These are phyloP conservation scores for Aspergillus novofumigatus DNA, from an alignment of 2,329 filamentous ascomycete species.

Conservation along the genomic window DNA sequence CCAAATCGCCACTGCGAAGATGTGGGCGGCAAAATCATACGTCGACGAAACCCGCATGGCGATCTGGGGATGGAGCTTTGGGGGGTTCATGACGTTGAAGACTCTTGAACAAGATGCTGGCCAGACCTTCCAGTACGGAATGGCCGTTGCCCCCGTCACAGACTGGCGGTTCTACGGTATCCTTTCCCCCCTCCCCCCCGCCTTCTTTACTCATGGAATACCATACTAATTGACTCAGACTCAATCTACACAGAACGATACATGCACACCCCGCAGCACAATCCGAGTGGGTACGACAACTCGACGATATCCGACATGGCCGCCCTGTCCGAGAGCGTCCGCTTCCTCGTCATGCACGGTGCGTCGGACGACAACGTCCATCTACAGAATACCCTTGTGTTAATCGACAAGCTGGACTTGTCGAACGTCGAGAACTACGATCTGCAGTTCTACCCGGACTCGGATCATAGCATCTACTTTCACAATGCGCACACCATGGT, in stretches of 20 bases:
- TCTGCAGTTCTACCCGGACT: constrained; percentile 93
- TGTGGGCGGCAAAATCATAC: constrained; percentile 76
- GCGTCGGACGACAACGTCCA: constrained; percentile 98
- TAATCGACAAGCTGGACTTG: constrained; percentile 83
- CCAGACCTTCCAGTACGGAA: constrained; percentile 87
- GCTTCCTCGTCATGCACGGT: constrained; percentile 94
- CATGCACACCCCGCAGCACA: constrained; percentile 90
- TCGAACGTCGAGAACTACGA: constrained; percentile 87
- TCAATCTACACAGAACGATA: constrained; percentile 58
- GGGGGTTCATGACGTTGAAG: constrained; percentile 92
- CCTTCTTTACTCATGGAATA: neutral
- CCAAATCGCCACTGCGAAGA: constrained; percentile 84
- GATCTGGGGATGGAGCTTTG: constrained; percentile 99
- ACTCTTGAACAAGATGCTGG: constrained; percentile 89
- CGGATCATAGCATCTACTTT: constrained; percentile 91
- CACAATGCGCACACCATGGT: constrained; percentile 89
- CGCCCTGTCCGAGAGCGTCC: constrained; percentile 69
- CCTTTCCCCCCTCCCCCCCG: constrained; percentile 1
- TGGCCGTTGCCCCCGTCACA: constrained; percentile 97
- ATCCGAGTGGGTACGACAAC: constrained; percentile 69
- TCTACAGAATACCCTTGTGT: constrained; percentile 83
- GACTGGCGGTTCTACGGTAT: constrained; percentile 88
- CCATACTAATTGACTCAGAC: constrained; percentile 19
- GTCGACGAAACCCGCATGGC: constrained; percentile 78
- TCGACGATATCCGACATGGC: constrained; percentile 70